A percentile compares a stretch with the other conserved stretches of the same genome.
Conservation (phyloP, 2,329 filamentous ascomycete species). For the Uncinocarpus reesii region DNA sequence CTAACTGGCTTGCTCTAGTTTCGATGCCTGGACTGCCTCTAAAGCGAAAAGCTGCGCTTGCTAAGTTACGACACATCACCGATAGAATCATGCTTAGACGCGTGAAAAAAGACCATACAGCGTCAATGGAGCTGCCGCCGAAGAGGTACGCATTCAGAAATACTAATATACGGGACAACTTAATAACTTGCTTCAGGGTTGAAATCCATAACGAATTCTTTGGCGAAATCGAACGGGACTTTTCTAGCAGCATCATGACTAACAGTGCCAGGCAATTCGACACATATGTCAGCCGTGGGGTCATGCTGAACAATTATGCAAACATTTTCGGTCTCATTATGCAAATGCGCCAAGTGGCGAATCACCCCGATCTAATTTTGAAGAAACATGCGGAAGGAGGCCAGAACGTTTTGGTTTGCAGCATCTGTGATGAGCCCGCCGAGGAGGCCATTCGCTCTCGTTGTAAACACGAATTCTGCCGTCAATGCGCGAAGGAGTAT, state of each 20-base stretch:
- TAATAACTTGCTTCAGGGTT: conserved; percentile 41
- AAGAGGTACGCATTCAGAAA: conserved; percentile 51
- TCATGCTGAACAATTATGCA: conserved; percentile 93
- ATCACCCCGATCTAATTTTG: conserved; percentile 87
- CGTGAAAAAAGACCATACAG: conserved; percentile 84
- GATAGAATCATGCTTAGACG: conserved; percentile 92
- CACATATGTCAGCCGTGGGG: conserved; percentile 87
- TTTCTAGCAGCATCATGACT: conserved; percentile 91
- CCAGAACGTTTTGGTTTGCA: conserved; percentile 82
- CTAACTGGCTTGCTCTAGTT: conserved; percentile 29
- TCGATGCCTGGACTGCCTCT: conserved; percentile 44
- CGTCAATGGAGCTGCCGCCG: conserved; percentile 90
- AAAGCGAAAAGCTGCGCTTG: conserved; percentile 59
- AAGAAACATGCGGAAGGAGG: conserved; percentile 79
- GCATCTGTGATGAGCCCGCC: conserved; percentile 90
- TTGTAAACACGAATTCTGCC: conserved; percentile 89
- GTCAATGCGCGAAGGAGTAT: conserved; percentile 68
- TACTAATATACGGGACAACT: background rate
- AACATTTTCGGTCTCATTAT: conserved; percentile 99
- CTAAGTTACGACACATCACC: conserved; percentile 77
- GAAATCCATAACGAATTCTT: conserved; percentile 92
- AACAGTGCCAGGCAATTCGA: conserved; percentile 82
- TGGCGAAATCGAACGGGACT: conserved; percentile 89
- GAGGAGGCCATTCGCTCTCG: conserved; percentile 88
- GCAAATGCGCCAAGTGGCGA: conserved; percentile 97